Evolutionary conservation across 768 basidiomycete species (phyloP).

Genomic region (Hortiboletus campestris): DNA sequence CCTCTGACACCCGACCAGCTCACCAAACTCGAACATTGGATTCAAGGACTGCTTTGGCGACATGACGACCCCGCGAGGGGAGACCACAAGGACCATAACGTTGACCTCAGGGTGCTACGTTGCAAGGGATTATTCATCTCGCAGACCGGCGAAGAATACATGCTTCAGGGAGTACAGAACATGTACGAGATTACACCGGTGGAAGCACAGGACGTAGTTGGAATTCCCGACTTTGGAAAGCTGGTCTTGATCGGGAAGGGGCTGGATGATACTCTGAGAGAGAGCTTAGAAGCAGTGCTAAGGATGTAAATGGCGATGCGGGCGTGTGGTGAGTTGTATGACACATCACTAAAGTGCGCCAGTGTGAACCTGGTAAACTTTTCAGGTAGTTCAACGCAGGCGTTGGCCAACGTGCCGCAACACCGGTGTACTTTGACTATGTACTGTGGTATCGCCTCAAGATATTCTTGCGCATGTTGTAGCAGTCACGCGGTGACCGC

Average conservation of each 20-base stretch:
- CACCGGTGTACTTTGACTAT: no score
- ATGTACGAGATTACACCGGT: slow-evolving; percentile 77
- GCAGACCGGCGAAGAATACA: slow-evolving; percentile 54
- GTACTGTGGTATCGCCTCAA: no score
- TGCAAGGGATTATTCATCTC: slow-evolving; percentile 81
- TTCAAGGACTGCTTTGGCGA: slow-evolving; percentile 84
- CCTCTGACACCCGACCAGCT: slow-evolving; percentile 48
- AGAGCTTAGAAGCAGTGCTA: slow-evolving; percentile 44
- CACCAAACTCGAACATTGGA: slow-evolving; percentile 69
- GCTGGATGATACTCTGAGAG: slow-evolving; percentile 52
- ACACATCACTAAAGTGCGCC: neutral
- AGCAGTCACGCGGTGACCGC: no score
- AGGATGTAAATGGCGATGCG: neutral
- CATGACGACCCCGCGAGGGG: slow-evolving; percentile 45
- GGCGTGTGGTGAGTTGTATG: neutral
- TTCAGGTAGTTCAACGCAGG: neutral
- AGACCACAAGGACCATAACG: slow-evolving; percentile 8
- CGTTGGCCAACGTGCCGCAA: no score
- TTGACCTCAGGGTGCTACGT: slow-evolving; percentile 63
- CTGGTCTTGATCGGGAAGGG: slow-evolving; percentile 87
- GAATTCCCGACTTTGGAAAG: slow-evolving; percentile 67
- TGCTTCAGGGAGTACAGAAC: slow-evolving; percentile 89
- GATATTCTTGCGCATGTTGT: no score
- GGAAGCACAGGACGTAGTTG: slow-evolving; percentile 37
- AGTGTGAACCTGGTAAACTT: neutral